Conservation (phyloP, 2,329 filamentous ascomycete genomes). For the Fusarium nematophilum region DNA sequence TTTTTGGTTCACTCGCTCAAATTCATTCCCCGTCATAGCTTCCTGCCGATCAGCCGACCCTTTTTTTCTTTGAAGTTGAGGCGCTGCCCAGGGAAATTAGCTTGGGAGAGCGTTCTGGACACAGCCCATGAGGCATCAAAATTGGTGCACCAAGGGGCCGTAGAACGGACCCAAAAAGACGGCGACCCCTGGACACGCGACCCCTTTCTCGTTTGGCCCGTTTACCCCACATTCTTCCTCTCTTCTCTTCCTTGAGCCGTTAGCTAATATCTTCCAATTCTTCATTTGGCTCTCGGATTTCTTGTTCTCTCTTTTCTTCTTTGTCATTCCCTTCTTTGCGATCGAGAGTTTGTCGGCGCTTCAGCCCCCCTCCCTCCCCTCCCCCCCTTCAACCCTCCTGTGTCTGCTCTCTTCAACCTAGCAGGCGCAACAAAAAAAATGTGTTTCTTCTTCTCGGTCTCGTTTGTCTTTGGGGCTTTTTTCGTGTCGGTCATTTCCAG, state of each 20-base stretch:
- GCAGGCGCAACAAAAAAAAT: constrained; percentile 31
- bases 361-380: neutral
- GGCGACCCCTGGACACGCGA: constrained; percentile 37
- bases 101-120: too few relatives aligned
- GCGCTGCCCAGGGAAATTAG: neutral
- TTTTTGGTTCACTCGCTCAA: too few relatives aligned
- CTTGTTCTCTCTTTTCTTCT: constrained; percentile 6
- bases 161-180: too few relatives aligned
- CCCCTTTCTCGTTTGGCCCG: constrained; percentile 39
- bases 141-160: neutral
- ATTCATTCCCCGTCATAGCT: too few relatives aligned
- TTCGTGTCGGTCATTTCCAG: constrained; percentile 43
- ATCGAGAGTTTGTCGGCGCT: too few relatives aligned
- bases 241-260: too few relatives aligned
- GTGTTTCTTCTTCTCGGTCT: constrained; percentile 37
- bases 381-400: constrained; percentile 9
- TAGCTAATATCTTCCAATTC: constrained; percentile 6
- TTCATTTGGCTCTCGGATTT: constrained; percentile 4
- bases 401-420: constrained; percentile 27
- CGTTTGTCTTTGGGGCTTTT: constrained; percentile 47
- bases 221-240: constrained; percentile 37
- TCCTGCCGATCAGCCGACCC: constrained; percentile 7
- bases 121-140: neutral
- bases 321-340: constrained; percentile 10
- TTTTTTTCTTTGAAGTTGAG: too few relatives aligned